Evolutionary conservation across 805 yeast genomes (phyloP).

Genomic region (Wickerhamiella occidentalis): DNA sequence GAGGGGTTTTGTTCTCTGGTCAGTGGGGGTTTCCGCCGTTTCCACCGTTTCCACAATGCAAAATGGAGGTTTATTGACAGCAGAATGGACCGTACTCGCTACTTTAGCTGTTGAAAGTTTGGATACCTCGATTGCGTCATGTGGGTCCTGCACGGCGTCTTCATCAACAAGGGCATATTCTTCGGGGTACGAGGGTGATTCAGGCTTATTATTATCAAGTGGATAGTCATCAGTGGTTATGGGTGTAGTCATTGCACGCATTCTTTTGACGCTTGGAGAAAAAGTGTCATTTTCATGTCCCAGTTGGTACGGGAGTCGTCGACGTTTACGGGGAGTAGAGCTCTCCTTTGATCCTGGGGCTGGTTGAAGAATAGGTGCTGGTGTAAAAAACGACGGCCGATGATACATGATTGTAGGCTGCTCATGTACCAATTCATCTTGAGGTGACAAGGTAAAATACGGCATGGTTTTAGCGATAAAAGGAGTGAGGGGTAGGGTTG

Average conservation of each 20-base stretch:
- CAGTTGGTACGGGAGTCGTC: not conserved
- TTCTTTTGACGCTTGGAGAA: not conserved
- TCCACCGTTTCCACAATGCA: too few relatives aligned
- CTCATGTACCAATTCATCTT: not conserved
- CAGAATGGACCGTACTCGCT: too few relatives aligned
- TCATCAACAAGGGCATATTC: not conserved
- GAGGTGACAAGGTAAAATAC: not conserved
- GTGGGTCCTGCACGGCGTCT: not conserved
- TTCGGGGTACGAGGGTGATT: not conserved
- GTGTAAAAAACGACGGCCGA: not conserved
- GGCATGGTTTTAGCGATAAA: constrained; percentile 2
- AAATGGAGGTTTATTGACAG: too few relatives aligned
- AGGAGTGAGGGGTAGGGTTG: not conserved
- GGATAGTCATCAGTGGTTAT: not conserved
- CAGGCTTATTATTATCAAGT: not conserved
- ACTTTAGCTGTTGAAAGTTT: not conserved
- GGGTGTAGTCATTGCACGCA: not conserved
- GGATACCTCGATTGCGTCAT: not conserved
- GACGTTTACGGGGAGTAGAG: constrained; percentile 4
- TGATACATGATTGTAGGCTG: not conserved
- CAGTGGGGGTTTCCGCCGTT: too few relatives aligned
- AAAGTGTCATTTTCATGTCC: too few relatives aligned
- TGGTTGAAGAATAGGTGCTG: not conserved
- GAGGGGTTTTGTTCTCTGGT: too few relatives aligned
- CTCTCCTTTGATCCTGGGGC: constrained; percentile 1